Evolutionary conservation across 257 asterid species (phyloP), one percentile per base, ranked within the genome.

Genomic region (Linaria vulgaris): DNA sequence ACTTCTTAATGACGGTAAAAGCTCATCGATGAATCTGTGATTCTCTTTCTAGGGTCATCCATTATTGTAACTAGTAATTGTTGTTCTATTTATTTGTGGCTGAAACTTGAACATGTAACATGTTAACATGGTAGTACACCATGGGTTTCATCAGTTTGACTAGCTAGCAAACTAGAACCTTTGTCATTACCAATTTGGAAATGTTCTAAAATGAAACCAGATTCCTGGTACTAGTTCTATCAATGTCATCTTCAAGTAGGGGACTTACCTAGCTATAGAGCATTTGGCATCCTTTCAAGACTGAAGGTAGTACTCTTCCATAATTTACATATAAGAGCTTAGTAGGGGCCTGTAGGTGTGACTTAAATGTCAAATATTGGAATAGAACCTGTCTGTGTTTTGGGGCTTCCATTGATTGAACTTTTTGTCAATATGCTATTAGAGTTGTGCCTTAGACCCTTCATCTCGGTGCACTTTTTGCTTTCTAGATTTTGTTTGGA

Each of bases 241-340:
- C 25, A 20, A 38, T 39, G 64, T 59, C 64, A 41, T 58, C 63
- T 58, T 46, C 34, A 11, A 38, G 23, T 14, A 22, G 63, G 37
- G 49, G 17, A 30, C 44, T 31, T 56, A 27, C 45, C 46, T 45
- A 16, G 45, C 25, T 27, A 25, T 31, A 25, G 48, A 38, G 37
- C 64, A 59, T 39, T 45, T 20, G 14, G 51, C 64, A 19, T 38
- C 51, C 20, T 5, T 12, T 1, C 49, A 44, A 13, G 17, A 14
- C 16, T 4, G 49, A 2, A 3, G 34, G 34, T n/a, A 27, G 34
- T n/a, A n/a, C 34, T 27, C 34, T 27, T 27, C 6, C 34, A 3
- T 27, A 27, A 44, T 44, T 14, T 44, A n/a, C 17, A 13, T 44
- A n/a, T 13, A n/a, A n/a, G n/a, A n/a, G n/a, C n/a, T n/a, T 13